Evolutionary conservation across 768 basidiomycete genomes (phyloP).

Genomic region (Russula abietina): DNA sequence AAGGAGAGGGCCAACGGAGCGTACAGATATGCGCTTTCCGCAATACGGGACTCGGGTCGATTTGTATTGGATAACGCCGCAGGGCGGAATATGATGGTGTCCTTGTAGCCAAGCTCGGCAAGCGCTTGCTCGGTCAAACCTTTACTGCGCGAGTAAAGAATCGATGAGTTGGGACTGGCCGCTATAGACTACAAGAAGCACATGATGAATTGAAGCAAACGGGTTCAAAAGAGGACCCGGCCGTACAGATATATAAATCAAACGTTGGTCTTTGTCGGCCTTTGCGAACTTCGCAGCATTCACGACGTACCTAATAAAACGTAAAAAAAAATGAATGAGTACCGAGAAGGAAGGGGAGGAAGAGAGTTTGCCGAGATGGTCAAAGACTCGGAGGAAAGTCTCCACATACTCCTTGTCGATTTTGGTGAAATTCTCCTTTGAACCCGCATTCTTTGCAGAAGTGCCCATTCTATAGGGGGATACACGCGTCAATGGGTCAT

Average conservation of each 20-base stretch:
- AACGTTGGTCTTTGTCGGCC: slow-evolving; percentile 43
- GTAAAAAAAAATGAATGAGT: background rate
- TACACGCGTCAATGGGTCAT: background rate
- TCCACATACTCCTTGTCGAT: slow-evolving; percentile 65
- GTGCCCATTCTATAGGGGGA: slow-evolving; percentile 55
- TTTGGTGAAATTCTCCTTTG: slow-evolving; percentile 61
- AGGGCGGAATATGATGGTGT: slow-evolving; percentile 68
- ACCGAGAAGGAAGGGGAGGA: background rate
- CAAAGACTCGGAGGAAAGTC: background rate
- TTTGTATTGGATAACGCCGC: slow-evolving; percentile 34
- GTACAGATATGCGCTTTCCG: slow-evolving; percentile 3
- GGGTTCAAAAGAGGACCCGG: too few relatives aligned
- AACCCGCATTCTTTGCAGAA: slow-evolving; percentile 52
- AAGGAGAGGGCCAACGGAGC: background rate
- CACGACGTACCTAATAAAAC: slow-evolving; percentile 54
- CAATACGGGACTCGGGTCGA: background rate
- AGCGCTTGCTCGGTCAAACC: slow-evolving; percentile 68
- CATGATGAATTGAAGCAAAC: background rate
- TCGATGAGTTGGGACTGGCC: slow-evolving; percentile 44
- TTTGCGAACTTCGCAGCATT: slow-evolving; percentile 60
- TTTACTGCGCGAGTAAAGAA: slow-evolving; percentile 62
- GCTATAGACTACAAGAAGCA: slow-evolving; percentile 36
- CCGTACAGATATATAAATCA: slow-evolving; percentile 67
- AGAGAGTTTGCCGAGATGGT: too few relatives aligned
- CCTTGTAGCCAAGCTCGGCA: slow-evolving; percentile 60